These are phyloP conservation scores for Ustilago trichophora DNA, from an alignment of 1,284 basidiomycete species.

Conservation along the genomic window DNA sequence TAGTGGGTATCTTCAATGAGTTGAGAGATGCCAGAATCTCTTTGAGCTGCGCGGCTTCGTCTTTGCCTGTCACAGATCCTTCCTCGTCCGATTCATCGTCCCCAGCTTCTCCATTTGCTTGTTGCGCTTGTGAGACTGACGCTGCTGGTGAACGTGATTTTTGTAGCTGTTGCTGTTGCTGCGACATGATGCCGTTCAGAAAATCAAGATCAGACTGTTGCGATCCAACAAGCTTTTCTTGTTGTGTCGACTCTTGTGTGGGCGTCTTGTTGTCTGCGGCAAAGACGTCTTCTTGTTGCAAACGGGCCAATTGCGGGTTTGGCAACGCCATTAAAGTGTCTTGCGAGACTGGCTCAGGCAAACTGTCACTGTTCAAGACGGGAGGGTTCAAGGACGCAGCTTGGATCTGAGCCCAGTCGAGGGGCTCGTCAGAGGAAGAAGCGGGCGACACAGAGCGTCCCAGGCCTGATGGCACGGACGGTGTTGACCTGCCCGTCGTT, in stretches of 20 bases:
- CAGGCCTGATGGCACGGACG: slow-evolving; percentile 25
- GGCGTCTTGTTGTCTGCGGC: slow-evolving; percentile 25
- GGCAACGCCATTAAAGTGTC: slow-evolving; percentile 1
- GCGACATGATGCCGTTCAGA: slow-evolving; percentile 34
- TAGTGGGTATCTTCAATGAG: slow-evolving; percentile 35
- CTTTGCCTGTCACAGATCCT: slow-evolving; percentile 2
- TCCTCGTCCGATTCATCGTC: neutral
- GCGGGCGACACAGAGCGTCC: slow-evolving; percentile 28
- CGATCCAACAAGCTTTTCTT: slow-evolving; percentile 16
- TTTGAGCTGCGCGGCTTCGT: slow-evolving; percentile 39
- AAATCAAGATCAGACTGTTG: slow-evolving; percentile 40
- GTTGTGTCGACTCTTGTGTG: slow-evolving; percentile 31
- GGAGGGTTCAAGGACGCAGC: slow-evolving; percentile 17
- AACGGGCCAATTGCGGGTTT: slow-evolving; percentile 15
- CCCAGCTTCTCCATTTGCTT: slow-evolving; percentile 9
- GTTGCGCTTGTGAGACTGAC: no score
- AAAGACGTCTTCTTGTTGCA: slow-evolving; percentile 11
- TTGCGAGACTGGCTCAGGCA: slow-evolving; percentile 15
- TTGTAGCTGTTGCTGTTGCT: slow-evolving; percentile 3
- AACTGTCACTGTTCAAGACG: slow-evolving; percentile 29
- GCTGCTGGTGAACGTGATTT: neutral
- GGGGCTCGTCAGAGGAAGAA: slow-evolving; percentile 20
- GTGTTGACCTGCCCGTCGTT: slow-evolving; percentile 21
- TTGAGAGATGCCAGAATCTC: slow-evolving; percentile 42
- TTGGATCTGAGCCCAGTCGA: slow-evolving; percentile 33